Conservation (phyloP, 2,329 filamentous ascomycete genomes). For the Fusarium annulatum region DNA sequence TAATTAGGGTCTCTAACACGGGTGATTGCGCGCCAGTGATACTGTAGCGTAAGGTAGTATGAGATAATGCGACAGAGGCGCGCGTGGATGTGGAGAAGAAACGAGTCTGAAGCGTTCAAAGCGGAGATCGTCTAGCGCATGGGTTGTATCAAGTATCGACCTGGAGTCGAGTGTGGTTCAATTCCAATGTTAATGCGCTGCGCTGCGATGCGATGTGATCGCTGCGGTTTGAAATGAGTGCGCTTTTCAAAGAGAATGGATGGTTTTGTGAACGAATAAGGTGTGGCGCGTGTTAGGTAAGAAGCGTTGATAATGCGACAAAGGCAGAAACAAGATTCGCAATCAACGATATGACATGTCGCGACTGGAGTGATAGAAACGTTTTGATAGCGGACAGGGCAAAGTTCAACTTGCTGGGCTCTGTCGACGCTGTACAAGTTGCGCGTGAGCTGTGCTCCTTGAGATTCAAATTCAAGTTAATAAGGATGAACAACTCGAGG, state of each 20-base stretch:
- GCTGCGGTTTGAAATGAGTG: constrained; percentile 12
- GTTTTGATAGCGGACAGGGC: neutral
- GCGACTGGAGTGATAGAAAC: constrained; percentile 3
- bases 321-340: constrained; percentile 1
- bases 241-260: constrained; percentile 14
- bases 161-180: constrained; percentile 29
- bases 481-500: neutral
- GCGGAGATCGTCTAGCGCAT: constrained; percentile 32
- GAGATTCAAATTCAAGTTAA: constrained; percentile 1
- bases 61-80: constrained; percentile 42
- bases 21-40: constrained; percentile 34
- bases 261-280: neutral
- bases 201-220: constrained; percentile 23
- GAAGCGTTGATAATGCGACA: constrained; percentile 6
- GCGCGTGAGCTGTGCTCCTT: constrained; percentile 17
- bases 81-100: constrained; percentile 44
- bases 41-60: constrained; percentile 25
- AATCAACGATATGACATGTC: constrained; percentile 14
- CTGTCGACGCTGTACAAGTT: constrained; percentile 21
- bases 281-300: neutral
- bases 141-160: constrained; percentile 24
- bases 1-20: constrained; percentile 18
- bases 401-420: constrained; percentile 19
- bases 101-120: constrained; percentile 38
- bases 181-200: constrained; percentile 29